These are phyloP conservation scores for Saccharomyces pastorianus DNA, from an alignment of 1,139 yeast genomes.

Conservation along the genomic window DNA sequence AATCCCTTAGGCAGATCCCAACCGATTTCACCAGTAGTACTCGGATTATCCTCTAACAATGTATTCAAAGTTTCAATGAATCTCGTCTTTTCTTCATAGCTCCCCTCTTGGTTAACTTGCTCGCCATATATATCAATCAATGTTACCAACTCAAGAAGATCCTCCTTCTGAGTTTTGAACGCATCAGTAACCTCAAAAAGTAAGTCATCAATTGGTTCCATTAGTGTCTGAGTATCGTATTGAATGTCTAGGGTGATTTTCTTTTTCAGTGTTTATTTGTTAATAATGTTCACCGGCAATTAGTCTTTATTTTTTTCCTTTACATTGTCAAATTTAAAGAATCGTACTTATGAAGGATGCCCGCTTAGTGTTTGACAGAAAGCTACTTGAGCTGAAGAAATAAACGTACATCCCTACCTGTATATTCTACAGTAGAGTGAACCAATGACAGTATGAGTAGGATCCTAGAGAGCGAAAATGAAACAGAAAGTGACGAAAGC, in stretches of 20 bases:
- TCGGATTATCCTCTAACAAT: conserved; percentile 11
- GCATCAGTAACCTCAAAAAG: conserved; percentile 11
- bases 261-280: not conserved
- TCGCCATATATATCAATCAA: conserved; percentile 20
- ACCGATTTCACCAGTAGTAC: conserved; percentile 46
- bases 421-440: not conserved
- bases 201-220: conserved; percentile 13
- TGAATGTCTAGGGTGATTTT: not conserved
- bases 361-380: not conserved
- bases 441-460: not conserved
- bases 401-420: not conserved
- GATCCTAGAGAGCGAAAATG: not conserved
- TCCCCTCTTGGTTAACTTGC: conserved; percentile 13
- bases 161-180: conserved; percentile 14
- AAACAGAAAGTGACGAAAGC: not conserved
- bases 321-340: not conserved
- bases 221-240: not conserved
- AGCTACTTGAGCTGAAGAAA: not conserved
- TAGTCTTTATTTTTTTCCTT: not conserved
- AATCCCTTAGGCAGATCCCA: conserved; percentile 79
- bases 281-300: not conserved
- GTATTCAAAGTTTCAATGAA: conserved; percentile 37
- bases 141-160: conserved; percentile 19
- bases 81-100: conserved; percentile 41
- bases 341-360: not conserved